Conservation (phyloP, 148 eudicot species). For the Dysphania ambrosioides region DNA sequence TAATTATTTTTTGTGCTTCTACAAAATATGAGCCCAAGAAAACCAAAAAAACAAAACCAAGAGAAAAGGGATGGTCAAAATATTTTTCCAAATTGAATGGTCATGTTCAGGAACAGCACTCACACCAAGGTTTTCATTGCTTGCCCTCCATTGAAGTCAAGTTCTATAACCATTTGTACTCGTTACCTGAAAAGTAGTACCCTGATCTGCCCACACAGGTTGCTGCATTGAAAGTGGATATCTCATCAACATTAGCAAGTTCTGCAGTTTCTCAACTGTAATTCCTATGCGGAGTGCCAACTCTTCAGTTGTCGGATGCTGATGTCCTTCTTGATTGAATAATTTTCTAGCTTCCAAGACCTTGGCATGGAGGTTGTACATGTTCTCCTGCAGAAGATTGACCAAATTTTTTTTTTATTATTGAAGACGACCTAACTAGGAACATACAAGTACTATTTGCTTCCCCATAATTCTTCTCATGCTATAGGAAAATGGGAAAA, state of each 20-base stretch:
- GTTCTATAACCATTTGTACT: neutral
- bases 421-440: neutral
- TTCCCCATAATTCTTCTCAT: neutral
- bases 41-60: neutral
- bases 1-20: neutral
- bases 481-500: neutral
- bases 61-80: too few relatives aligned
- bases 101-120: neutral
- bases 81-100: too few relatives aligned
- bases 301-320: constrained; percentile 59
- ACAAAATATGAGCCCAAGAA: neutral
- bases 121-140: neutral
- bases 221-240: constrained; percentile 74
- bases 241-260: constrained; percentile 44
- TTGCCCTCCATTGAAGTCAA: neutral
- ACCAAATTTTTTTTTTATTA: neutral
- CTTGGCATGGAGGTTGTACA: constrained; percentile 68
- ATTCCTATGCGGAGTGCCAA: constrained; percentile 70
- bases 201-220: constrained; percentile 65
- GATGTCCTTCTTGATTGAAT: constrained; percentile 62
- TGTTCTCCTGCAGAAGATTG: constrained; percentile 56
- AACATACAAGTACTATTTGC: neutral
- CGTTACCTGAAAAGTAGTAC: constrained; percentile 73
- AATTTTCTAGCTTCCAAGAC: constrained; percentile 61
- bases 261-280: constrained; percentile 64